These are phyloP conservation scores for Beauveria asiatica DNA, from an alignment of 2,329 filamentous ascomycete species.

Conservation along the genomic window DNA sequence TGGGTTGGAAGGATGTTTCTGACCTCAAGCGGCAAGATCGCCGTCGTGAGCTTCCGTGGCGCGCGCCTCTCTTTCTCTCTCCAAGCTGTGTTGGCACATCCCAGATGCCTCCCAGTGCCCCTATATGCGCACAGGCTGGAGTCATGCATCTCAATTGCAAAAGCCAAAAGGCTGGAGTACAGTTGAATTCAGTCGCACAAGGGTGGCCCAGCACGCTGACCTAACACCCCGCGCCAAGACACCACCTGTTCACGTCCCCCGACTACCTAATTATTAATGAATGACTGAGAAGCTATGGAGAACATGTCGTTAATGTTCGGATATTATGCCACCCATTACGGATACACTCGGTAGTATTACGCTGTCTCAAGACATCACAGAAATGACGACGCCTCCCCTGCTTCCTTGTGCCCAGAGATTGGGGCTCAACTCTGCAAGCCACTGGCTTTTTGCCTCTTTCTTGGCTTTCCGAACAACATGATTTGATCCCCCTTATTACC, in stretches of 20 bases:
- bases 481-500: background rate
- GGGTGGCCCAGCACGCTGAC: background rate
- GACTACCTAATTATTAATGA: too few species aligned
- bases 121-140: too few species aligned
- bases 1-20: background rate
- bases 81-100: background rate
- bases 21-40: background rate
- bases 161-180: background rate
- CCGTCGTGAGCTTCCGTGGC: background rate
- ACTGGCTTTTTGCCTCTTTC: background rate
- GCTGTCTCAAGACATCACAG: background rate
- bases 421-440: background rate
- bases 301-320: background rate
- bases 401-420: constrained; percentile 2
- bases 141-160: too few species aligned
- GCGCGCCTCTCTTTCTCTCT: background rate
- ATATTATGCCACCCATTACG: too few species aligned
- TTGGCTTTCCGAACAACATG: background rate
- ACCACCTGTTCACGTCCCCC: background rate
- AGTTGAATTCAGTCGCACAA: background rate
- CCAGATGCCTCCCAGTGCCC: too few species aligned
- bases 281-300: background rate
- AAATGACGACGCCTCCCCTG: background rate
- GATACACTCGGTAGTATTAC: too few species aligned
- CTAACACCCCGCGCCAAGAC: background rate